Evolutionary conservation across 768 basidiomycete genomes (phyloP), one percentile per base, ranked within the genome.

Genomic region (Rhizopogon roseolus): DNA sequence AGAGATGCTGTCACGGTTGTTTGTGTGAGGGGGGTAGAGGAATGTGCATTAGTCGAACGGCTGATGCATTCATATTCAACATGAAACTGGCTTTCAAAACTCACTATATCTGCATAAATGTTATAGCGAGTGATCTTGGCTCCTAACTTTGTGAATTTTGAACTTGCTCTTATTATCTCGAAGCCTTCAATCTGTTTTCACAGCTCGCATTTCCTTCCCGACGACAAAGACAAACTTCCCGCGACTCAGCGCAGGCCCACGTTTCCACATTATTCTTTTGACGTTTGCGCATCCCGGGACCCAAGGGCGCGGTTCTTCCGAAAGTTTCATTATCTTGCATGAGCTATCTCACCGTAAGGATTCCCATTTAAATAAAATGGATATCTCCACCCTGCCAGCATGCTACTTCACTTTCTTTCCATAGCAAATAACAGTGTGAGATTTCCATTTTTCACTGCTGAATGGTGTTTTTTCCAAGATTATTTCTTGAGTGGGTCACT

Each of bases 1-100:
- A 68, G 70, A 34, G 72, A 72, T 6, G 76, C 77, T 14, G 83
- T 79, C 11, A 86, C 88, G 0, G 80, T 88, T 3, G 65, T 90
- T 25, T 92, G 90, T 57, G 81, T 84, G 10, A 75, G 90, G 43
- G 90, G 90, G 7, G 60, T 71, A 43, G 72, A 78, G 28, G 86
- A 81, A 38, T 93, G 90, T 53, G 64, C 67, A n/a, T 70, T 75
- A 44, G 81, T 90, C 9, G 81, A 87, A 58, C 75, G 73, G 52
- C 64, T 90, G 44, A 55, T 56, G n/a, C 44, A 16, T 1, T 40
- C 48, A 3, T 40, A 54, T 28, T 61, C 46, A 36, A 54, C 55
- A 34, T 60, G 59, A 64, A 7, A 16, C 9, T 9, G 8, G 34
- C 19, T 36, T n/a, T 36, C 9, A 13, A 36, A 34, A 36, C 32